phyloP scores from a whole-genome alignment of 148 eudicot species.

The Arctostaphylos glauca region DNA sequence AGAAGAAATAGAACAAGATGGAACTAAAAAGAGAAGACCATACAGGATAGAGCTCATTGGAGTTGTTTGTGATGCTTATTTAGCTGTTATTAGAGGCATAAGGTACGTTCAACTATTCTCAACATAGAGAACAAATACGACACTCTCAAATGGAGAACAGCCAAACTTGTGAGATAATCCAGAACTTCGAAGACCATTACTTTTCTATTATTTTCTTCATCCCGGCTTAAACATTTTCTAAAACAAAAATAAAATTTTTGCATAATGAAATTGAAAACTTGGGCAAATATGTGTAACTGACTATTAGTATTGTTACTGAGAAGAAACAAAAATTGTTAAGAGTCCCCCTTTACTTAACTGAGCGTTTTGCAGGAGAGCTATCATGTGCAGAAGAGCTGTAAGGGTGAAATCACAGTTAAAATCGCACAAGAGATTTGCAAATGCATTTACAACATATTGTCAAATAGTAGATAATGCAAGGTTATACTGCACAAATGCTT shows the following conservation, averaged over 20 bases:
- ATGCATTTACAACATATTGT: conserved; percentile 79
- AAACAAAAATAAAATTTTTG: neutral
- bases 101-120: conserved; percentile 39
- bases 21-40: conserved; percentile 67
- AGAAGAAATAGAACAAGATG: conserved; percentile 60
- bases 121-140: neutral
- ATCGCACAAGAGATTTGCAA: conserved; percentile 98
- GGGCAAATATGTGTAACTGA: neutral
- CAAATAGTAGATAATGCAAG: conserved; percentile 90
- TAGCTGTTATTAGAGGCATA: conserved; percentile 95
- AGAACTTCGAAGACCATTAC: neutral
- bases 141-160: neutral
- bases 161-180: neutral
- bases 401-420: conserved; percentile 89
- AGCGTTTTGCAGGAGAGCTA: conserved; percentile 71
- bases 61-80: conserved; percentile 94
- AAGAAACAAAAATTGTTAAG: neutral
- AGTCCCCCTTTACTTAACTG: neutral
- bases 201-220: neutral
- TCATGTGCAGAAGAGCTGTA: conserved; percentile 88
- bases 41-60: conserved; percentile 99
- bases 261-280: neutral
- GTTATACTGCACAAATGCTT: conserved; percentile 80
- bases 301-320: neutral
- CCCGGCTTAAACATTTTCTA: neutral